These are phyloP conservation scores for Phytopythium aichiense DNA, from an alignment of 352 stramenopile genomes.

Conservation along the genomic window DNA sequence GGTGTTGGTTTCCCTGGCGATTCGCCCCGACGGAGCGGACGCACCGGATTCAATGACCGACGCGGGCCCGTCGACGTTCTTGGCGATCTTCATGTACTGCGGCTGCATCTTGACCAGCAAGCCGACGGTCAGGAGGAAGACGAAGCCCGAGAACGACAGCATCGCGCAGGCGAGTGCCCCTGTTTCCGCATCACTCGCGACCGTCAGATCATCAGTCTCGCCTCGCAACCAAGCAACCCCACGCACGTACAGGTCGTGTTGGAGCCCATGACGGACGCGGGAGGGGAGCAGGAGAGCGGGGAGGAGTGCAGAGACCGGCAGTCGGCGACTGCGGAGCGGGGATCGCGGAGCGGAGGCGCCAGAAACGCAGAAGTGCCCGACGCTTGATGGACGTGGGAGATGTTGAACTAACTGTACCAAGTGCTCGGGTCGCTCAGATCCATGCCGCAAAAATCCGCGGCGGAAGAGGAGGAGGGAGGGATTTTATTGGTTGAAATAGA, in stretches of 20 bases:
- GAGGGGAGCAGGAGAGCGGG: neutral
- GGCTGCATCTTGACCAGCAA: slow-evolving; percentile 73
- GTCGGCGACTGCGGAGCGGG: neutral
- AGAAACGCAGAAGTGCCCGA: neutral
- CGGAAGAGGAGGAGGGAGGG: slow-evolving; percentile 19
- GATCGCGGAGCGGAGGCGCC: neutral
- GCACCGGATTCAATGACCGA: slow-evolving; percentile 65
- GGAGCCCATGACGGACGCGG: slow-evolving; percentile 18
- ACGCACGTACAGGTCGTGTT: slow-evolving; percentile 34
- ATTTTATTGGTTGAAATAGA: neutral
- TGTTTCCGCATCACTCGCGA: slow-evolving; percentile 7
- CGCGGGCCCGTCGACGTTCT: slow-evolving; percentile 52
- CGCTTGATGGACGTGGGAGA: neutral
- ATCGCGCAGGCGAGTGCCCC: slow-evolving; percentile 72
- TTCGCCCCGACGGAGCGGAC: neutral
- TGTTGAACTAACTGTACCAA: neutral
- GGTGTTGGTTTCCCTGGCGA: no score
- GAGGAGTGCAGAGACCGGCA: neutral
- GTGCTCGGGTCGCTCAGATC: neutral
- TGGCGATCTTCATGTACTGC: slow-evolving; percentile 83
- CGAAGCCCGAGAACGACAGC: slow-evolving; percentile 64
- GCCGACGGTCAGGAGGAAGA: slow-evolving; percentile 68
- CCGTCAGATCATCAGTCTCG: neutral
- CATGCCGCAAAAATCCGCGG: slow-evolving; percentile 7
- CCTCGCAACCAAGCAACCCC: neutral